Conservation (phyloP, 2,329 filamentous ascomycete genomes). For the Penicillium sp. region DNA sequence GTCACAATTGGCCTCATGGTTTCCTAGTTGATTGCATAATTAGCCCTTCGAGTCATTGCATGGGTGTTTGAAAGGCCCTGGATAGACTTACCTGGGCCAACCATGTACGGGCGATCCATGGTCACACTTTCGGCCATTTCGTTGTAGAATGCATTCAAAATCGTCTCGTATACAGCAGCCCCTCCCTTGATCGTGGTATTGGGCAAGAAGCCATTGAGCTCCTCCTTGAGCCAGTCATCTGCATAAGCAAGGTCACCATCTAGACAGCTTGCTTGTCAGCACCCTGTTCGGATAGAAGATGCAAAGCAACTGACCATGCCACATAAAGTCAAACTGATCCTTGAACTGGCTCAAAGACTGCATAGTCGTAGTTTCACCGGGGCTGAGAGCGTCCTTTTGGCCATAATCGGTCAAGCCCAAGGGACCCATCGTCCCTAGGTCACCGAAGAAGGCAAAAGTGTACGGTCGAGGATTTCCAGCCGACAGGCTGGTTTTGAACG, state of each 20-base stretch:
- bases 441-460: slow-evolving; percentile 14
- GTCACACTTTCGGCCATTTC: slow-evolving; percentile 10
- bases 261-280: too few relatives aligned
- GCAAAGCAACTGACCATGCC: slow-evolving; percentile 3
- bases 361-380: slow-evolving; percentile 10
- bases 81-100: slow-evolving; percentile 16
- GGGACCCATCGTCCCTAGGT: slow-evolving; percentile 11
- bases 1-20: slow-evolving; percentile 15
- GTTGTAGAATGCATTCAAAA: slow-evolving; percentile 14
- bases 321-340: slow-evolving; percentile 9
- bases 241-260: slow-evolving; percentile 18
- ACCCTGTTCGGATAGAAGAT: slow-evolving; percentile 3
- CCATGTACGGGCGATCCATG: slow-evolving; percentile 14
- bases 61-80: too few relatives aligned
- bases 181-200: slow-evolving; percentile 12
- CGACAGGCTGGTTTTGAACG: slow-evolving; percentile 20
- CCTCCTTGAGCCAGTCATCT: slow-evolving; percentile 17
- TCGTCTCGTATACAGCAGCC: slow-evolving; percentile 8
- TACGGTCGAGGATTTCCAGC: slow-evolving; percentile 22
- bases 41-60: too few relatives aligned
- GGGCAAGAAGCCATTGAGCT: slow-evolving; percentile 13
- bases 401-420: slow-evolving; percentile 9
- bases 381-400: slow-evolving; percentile 4
- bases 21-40: too few relatives aligned
- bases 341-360: slow-evolving; percentile 7